Evolutionary conservation across 352 stramenopile genomes (phyloP), one percentile per base, ranked within the genome.

Genomic region (Pythium apleroticum): DNA sequence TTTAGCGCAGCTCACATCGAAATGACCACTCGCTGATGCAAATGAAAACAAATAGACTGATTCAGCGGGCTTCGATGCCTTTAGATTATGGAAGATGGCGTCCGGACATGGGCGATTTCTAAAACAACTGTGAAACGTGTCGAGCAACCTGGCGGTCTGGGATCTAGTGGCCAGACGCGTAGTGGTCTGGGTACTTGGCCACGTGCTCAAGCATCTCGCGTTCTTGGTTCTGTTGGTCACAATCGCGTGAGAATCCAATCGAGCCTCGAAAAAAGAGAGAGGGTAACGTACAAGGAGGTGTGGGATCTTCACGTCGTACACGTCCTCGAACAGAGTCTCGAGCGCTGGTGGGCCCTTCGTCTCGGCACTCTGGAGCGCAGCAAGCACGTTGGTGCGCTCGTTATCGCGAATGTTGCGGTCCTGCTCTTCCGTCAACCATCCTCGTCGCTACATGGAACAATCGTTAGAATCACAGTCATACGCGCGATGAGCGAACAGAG

Each of bases 241-340:
- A 49, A 27, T 28, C 41, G 41, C 41, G 28, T 49, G 12, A 49
- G n/a, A 1, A 49, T 49, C n/a, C 12, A 48, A 19, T 4, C 3
- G 20, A 17, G 3, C 10, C 20, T 28, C 17, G 4, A 27, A 9
- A 49, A 2, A 12, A 49, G n/a, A 49, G 11, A 49, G 19, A 24
- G 19, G 8, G n/a, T 2, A 25, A 74, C 73, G 33, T 86, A 94
- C 84, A 24, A 93, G 54, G 15, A 99, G 75, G 72, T 99, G 89
- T 11, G 75, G 81, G 33, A 96, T 93, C 71, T 98, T 98, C 56
- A 96, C 81, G 52, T 97, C 73, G 73, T 99, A 99, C 2, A 99
- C 97, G 72, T 99, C 97, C 39, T 97, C 88, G 68, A 99, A 99
- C 66, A 99, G 91, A 22, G 91, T 95, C 30, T 92, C 72, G 1